Percentiles rank a stretch among this genome's conserved stretches.
Evolutionary conservation across 2,329 filamentous ascomycete genomes (phyloP).

Genomic region (Hypoxylon sp.): DNA sequence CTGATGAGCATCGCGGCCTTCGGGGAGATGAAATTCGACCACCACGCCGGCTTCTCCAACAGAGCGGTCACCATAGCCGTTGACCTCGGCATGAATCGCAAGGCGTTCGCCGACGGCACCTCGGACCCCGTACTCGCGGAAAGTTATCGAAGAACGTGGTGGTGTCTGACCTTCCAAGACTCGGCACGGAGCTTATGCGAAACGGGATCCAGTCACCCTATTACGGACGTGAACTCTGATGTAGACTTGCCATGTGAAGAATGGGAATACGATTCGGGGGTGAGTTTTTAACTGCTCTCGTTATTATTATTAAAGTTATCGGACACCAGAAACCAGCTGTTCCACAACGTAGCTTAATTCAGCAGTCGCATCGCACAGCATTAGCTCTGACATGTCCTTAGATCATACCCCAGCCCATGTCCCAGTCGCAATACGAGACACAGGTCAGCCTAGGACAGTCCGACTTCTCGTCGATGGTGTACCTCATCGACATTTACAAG

Average conservation of each 20-base stretch:
- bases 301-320: neutral
- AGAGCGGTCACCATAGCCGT: constrained; percentile 49
- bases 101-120: constrained; percentile 49
- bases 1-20: constrained; percentile 49
- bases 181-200: constrained; percentile 42
- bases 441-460: constrained; percentile 52
- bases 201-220: constrained; percentile 43
- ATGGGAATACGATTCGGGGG: constrained; percentile 55
- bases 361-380: neutral
- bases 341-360: neutral
- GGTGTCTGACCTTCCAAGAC: constrained; percentile 53
- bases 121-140: constrained; percentile 54
- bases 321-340: constrained; percentile 1
- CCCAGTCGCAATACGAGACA: constrained; percentile 52
- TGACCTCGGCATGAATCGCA: constrained; percentile 52
- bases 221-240: constrained; percentile 49
- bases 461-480: constrained; percentile 55
- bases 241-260: constrained; percentile 57
- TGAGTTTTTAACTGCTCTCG: constrained; percentile 49
- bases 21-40: constrained; percentile 48
- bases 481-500: constrained; percentile 54
- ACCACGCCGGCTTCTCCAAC: constrained; percentile 47
- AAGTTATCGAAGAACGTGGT: constrained; percentile 57
- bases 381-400: constrained; percentile 33
- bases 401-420: constrained; percentile 52